Evolutionary conservation across 106 monocot species (phyloP), one percentile per base, ranked within the genome.

Genomic region (Allium cepa): DNA sequence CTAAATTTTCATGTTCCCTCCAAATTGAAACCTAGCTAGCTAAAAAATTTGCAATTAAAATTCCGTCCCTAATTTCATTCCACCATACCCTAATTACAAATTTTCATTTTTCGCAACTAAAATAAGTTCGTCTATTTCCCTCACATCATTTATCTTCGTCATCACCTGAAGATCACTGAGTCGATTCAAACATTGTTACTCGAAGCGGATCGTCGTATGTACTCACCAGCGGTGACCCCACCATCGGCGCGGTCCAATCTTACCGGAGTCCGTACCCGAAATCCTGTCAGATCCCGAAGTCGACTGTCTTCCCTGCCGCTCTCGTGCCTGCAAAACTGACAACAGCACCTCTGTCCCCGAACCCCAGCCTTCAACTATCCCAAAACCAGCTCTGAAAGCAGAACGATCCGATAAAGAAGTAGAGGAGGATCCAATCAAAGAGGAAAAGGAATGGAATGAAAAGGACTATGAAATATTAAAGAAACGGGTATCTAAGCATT

Each of bases 401-500:
- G 15, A 7, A 49, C 57, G 5, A 47, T 18, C 52, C 13, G 22
- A 18, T 27, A 66, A 73, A 67, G 52, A 50, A 14, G 14, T 46
- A 17, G 47, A 17, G 61, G 71, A 67, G 63, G 57, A 16, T 10
- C 49, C 48, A 18, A 52, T 59, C 22, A 71, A 49, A 51, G 87
- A 75, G 46, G 84, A 79, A 59, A 53, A 28, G 60, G 88, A 88
- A 45, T 97, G 96, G 96, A 85, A 71, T 1, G 84, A 88, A 7
- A 76, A 73, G 60, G 96, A 97, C 53, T 59, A 84, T 11, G 82
- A 92, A 59, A 57, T 89, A 15, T 74, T 97, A 46, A 92, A 86
- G 74, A 86, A 84, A 64, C 88, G 82, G 78, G 87, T 97, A 72
- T 72, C 68, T 26, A 97, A 87, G 76, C 80, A 89, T 57, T n/a